Evolutionary conservation across 768 basidiomycete genomes (phyloP), one percentile per base, ranked within the genome.

Genomic region (Porphyrellus cyaneotinctus): DNA sequence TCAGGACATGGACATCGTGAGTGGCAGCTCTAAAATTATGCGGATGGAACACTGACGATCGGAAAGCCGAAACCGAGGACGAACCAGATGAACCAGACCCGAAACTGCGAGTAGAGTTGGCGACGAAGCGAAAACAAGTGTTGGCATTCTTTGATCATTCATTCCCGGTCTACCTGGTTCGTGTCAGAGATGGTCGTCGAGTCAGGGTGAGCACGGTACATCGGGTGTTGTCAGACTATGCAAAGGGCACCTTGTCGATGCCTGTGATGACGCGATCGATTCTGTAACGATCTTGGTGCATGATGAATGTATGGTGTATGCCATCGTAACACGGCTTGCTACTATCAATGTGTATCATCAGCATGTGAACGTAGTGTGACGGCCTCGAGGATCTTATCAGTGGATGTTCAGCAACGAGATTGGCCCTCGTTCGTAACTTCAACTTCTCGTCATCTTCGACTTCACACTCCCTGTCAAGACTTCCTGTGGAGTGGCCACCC

Each of bases 161-260:
- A 0, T 67, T 65, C 26, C 54, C 59, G 18, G 57, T 52, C 39
- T 66, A 48, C 15, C 23, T 65, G 41, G 26, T 67, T 4, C 63
- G 30, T 15, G 56, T 51, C 36, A 36, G 43, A 47, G 58, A 52
- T 5, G 48, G 38, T 3, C 58, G 38, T 13, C 42, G 64, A n/a
- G 37, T 60, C 3, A 63, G 63, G 56, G 36, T 65, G 35, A 37
- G 22, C 43, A 58, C 63, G 18, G 53, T 36, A 4, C 28, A 41
- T 3, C 42, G 63, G 41, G 61, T 54, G 43, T 26, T 42, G 8
- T 38, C 56, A 1, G 48, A 37, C 5, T 65, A 64, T 30, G 14
- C 51, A 1, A 39, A 24, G 32, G 56, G 63, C 11, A 58, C 59
- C 22, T 64, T 65, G 32, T 46, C 49, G 42, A 52, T 50, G 52